Evolutionary conservation across 2,329 filamentous ascomycete genomes (phyloP), one percentile per base, ranked within the genome.

Genomic region (Xenosphaeropsis pyriputrescens): DNA sequence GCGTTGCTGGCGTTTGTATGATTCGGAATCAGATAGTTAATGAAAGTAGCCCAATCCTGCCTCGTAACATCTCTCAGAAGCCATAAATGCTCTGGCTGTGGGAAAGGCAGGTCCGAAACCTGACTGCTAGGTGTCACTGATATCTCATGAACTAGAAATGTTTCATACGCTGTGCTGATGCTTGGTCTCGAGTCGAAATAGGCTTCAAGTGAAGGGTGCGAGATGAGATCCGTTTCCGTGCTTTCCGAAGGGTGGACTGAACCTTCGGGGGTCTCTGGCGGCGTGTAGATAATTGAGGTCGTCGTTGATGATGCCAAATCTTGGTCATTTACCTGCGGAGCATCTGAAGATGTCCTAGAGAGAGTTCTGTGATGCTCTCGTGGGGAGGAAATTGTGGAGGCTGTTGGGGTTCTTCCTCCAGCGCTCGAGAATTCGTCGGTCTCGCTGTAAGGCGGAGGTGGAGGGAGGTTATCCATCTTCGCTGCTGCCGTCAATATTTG

Each of bases 1-100:
- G 64, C 62, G 45, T 71, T 74, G 14, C 55, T 52, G 13, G 51
- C 48, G 1, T 56, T 52, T 4, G 57, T 54, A 48, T 69, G 62
- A 38, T 67, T 55, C 0, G 72, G 70, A 16, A 75, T 50, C 13
- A 76, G 51, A 42, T 66, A 67, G 46, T 74, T 74, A 34, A 71
- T 45, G 51, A 77, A 76, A 0, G 71, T 74, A 29, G 63, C 60
- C 72, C 72, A 77, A 48, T 77, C 72, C 46, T 69, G 63, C 12
- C 54, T 45, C 1, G 56, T 62, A 11, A 73, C 58, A 37, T 71
- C 68, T 30, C 61, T 62, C 5, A 45, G 45, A 5, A 50, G 18
- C 31, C 44, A 46, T 13, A 32, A 37, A 15, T 38, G 17, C 3
- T 34, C 22, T 5, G 30, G 35, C 22, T 39, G 19, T 7, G 43